These are phyloP conservation scores for Discostella stelligera DNA, from an alignment of 352 stramenopile species.

Conservation along the genomic window DNA sequence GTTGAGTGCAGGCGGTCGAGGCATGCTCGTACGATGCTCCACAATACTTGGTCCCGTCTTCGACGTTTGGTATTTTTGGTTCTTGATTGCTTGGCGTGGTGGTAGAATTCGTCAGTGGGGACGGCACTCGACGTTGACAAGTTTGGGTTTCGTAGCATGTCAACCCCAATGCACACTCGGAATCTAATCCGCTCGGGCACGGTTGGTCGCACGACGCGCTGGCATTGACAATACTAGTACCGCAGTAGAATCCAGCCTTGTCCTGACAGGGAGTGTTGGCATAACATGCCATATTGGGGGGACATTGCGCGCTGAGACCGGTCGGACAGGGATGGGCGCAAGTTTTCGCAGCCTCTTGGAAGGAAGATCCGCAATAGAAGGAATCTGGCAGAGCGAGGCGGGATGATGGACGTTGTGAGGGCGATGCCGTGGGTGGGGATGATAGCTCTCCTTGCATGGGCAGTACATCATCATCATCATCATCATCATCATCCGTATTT, in stretches of 20 bases:
- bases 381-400: conserved; percentile 25
- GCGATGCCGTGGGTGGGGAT: not conserved
- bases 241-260: conserved; percentile 52
- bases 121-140: conserved; percentile 21
- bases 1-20: conserved; percentile 26
- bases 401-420: conserved; percentile 23
- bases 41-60: conserved; percentile 55
- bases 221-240: conserved; percentile 46
- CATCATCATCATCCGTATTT: too few relatives aligned
- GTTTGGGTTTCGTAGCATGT: conserved; percentile 51
- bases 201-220: conserved; percentile 39
- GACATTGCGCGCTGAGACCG: conserved; percentile 38
- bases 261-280: conserved; percentile 53
- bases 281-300: conserved; percentile 43
- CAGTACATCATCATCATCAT: not conserved
- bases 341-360: conserved; percentile 35
- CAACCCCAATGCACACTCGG: conserved; percentile 29
- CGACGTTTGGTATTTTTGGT: conserved; percentile 28
- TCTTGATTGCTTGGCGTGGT: conserved; percentile 14
- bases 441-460: not conserved
- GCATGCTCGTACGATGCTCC: conserved; percentile 45
- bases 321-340: conserved; percentile 39
- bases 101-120: not conserved
- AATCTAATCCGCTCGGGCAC: conserved; percentile 38
- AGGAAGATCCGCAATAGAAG: conserved; percentile 52